Conservation (phyloP, 208 protist genomes). For the Leishmania guyanensis region DNA sequence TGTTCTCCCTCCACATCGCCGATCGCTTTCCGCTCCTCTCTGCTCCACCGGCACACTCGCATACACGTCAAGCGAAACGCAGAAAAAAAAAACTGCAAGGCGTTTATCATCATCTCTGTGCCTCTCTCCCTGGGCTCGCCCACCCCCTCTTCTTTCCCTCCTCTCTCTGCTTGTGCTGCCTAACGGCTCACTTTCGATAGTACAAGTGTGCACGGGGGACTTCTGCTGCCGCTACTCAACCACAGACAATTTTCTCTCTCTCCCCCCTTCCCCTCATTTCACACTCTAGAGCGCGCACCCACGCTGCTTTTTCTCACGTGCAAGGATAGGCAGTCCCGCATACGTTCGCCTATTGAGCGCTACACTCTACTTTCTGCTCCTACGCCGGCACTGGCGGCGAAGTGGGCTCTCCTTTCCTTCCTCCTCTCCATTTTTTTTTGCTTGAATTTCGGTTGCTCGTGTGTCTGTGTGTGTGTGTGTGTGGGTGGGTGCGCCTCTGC, state of each 20-base stretch:
- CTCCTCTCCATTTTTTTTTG: neutral
- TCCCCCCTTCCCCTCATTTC: neutral
- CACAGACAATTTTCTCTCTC: neutral
- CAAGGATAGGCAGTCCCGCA: neutral
- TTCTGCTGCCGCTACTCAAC: neutral
- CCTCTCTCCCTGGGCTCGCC: neutral
- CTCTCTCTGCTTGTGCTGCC: neutral
- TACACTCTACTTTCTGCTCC: neutral
- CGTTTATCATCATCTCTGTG: neutral
- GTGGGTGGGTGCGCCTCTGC: neutral
- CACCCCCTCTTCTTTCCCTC: neutral
- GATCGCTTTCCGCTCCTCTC: neutral
- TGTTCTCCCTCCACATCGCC: neutral
- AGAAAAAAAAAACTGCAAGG: too few species aligned
- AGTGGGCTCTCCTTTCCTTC: neutral
- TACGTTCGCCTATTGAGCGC: neutral
- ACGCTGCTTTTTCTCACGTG: neutral
- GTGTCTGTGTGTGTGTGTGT: conserved; percentile 12
- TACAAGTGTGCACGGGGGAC: neutral
- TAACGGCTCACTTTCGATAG: neutral
- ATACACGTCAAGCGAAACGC: neutral
- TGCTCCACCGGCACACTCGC: neutral
- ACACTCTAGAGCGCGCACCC: neutral
- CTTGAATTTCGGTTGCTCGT: neutral
- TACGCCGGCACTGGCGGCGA: neutral